Evolutionary conservation across 2,329 filamentous ascomycete species (phyloP).

Genomic region (Aspergillus quadricinctus): DNA sequence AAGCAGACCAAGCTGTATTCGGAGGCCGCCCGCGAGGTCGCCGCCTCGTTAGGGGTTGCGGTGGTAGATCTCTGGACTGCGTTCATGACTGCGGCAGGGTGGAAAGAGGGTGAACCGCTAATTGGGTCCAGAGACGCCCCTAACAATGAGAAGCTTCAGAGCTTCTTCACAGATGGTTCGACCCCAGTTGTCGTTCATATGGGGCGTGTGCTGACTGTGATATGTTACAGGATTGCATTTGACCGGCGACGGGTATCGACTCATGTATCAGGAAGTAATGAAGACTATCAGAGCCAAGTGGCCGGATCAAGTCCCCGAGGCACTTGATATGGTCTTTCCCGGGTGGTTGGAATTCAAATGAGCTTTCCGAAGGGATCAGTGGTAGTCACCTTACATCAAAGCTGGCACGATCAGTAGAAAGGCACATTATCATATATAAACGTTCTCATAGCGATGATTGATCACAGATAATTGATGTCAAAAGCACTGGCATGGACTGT

Average conservation of each 20-base stretch:
- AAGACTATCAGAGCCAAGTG: slow-evolving; percentile 47
- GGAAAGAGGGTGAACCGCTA: slow-evolving; percentile 47
- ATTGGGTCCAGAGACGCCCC: slow-evolving; percentile 56
- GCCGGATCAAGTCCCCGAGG: slow-evolving; percentile 53
- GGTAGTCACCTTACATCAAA: neutral
- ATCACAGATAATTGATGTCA: neutral
- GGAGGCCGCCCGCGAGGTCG: slow-evolving; percentile 61
- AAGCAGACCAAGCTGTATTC: slow-evolving; percentile 61
- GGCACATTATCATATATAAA: neutral
- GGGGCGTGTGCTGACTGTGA: slow-evolving; percentile 4
- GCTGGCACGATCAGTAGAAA: neutral
- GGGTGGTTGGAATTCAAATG: slow-evolving; percentile 40
- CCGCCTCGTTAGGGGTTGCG: slow-evolving; percentile 51
- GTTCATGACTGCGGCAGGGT: slow-evolving; percentile 64
- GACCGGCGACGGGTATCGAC: slow-evolving; percentile 51
- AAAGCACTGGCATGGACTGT: neutral
- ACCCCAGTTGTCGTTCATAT: slow-evolving; percentile 3
- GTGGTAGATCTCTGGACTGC: slow-evolving; percentile 76
- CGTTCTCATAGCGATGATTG: neutral
- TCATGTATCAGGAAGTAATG: slow-evolving; percentile 53
- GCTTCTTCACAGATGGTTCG: slow-evolving; percentile 55
- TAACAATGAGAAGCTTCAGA: slow-evolving; percentile 52
- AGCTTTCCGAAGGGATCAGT: neutral
- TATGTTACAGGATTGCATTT: slow-evolving; percentile 53
- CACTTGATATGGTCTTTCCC: slow-evolving; percentile 51